Base-by-base conservation (phyloP, 441 rosid genomes). In the Melastoma candidum region DNA sequence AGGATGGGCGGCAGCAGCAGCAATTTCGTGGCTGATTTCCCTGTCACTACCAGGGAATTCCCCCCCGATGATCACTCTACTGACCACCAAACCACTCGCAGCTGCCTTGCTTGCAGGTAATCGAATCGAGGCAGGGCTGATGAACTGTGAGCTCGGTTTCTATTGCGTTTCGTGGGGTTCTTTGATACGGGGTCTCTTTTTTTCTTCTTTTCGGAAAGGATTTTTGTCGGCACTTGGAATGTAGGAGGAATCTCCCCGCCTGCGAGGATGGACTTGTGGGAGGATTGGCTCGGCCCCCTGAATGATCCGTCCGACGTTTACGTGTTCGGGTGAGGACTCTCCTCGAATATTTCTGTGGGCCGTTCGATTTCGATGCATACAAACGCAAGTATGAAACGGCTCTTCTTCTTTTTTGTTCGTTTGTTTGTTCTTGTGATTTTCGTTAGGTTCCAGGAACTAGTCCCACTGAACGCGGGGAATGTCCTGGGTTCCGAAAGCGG, bases 391-490 rank as follows among this genome's bases (percentile, higher is more conserved):
- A 17, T 1, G 22, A 17, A 17, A 17, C 22, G 22, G 22, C 22
- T 17, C 22, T 17, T 17, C 22, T 17, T 17, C 22, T 36, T 8
- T 12, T 1, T 32, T 2, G 6, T 8, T 51, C 9, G 13, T 29
- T 12, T 52, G 29, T 52, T 24, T 29, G 10, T 36, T 22, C 22
- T 17, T 17, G 22, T 17, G 22, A 17, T 52, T 29, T 52, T 36
- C 2, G 6, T 44, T 62, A 82, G 97, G 75, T 86, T 89, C 73
- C 97, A 89, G 76, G 97, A 89, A 59, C 61, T 86, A 17, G 97
- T 89, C 66, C 97, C 95, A 12, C 82, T 89, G 43, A 72, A 68
- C 46, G 73, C 97, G 5, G 73, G 82, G 4, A 83, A 76, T 64
- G 90, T 89, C 14, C 62, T 86, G 50, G 95, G 90, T 49, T 69